Evolutionary conservation across 2,329 filamentous ascomycete species (phyloP), one percentile per base, ranked within the genome.

Genomic region (Ramularia endophylla): DNA sequence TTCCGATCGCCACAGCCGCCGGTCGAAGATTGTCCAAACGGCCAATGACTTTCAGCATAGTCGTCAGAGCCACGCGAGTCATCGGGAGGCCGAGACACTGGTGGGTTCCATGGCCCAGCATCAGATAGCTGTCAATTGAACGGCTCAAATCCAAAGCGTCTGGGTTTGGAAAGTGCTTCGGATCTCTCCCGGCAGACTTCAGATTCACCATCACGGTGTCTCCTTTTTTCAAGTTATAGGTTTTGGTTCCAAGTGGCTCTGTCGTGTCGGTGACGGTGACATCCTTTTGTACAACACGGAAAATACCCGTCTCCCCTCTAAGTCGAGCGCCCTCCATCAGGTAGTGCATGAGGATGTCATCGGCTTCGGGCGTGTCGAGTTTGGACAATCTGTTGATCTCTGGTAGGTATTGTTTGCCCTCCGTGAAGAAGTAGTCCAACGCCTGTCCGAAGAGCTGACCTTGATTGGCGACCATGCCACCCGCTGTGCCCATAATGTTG

Each of bases 371-470:
- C 27, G 62, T 68, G 18, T 72, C 61, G 29, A 64, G 54, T 30
- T 65, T 63, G 2, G 74, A 71, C 9, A 78, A 62, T 2, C 59
- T 54, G 27, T 72, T 66, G 29, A 78, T 72, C 8, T 67, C 63
- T 2, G 66, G 58, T 51, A 74, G 66, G 56, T 77, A 66, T 27
- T 64, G 50, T 3, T 63, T 59, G 25, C 73, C 74, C 68, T 65
- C 60, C 3, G 66, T 66, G 33, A 80, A 65, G 57, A 76, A 78
- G 55, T 71, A 76, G 52, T 79, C 77, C 36, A 80, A 56, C 18
- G 68, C 73, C 48, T 79, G 75, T 0, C 65, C 71, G 51, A 79
- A 77, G 16, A 78, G 67, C 44, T 78, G 74, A 6, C 71, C 74
- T 52, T 79, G 75, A 42, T 76, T 78, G 2, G 71, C 65, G 3